Evolutionary conservation across 371 early-diverging fungal species (phyloP), one percentile per base, ranked within the genome.

Genomic region (Gilbertella persicaria): DNA sequence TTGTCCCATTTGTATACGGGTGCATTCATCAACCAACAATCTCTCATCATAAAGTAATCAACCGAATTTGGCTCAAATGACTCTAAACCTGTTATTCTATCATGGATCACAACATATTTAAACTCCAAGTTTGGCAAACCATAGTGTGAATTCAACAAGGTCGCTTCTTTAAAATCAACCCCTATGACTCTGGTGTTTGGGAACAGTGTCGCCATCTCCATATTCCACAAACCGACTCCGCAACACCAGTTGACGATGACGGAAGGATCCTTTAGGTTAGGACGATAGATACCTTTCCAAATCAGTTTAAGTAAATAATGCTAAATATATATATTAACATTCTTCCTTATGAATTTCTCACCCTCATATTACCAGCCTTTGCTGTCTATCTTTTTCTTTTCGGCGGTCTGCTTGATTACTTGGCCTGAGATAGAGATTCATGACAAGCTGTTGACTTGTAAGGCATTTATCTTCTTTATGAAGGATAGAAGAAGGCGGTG

Each of bases 211-310:
- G 74, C 71, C 68, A 70, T 61, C 37, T 74, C 74, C 58, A 67
- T 59, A n/a, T 50, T 49, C 74, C 74, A 74, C 5, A 68, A 28
- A 3, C 74, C 74, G 45, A 66, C 61, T 9, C 74, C 71, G 49
- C 71, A 74, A 17, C 68, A 65, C 68, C 71, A 70, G 36, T 70
- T 35, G 3, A 74, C 50, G 23, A 74, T 66, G 3, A 68, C 21
- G 6, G 41, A 17, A 9, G 74, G 74, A 21, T 54, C 33, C 29
- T 61, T 21, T 2, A 70, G 40, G 1, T 58, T 48, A 21, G 64
- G 53, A 0, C 46, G 50, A 25, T 67, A 62, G 14, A 62, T 67
- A 2, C 57, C 45, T 8, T 64, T 53, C 50, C 62, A 58, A 1
- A 68, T 51, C 17, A 55, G 57, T 26, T 69, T 70, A 16, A 74